Evolutionary conservation across 2,329 filamentous ascomycete species (phyloP).

Genomic region (Ustulina deusta): DNA sequence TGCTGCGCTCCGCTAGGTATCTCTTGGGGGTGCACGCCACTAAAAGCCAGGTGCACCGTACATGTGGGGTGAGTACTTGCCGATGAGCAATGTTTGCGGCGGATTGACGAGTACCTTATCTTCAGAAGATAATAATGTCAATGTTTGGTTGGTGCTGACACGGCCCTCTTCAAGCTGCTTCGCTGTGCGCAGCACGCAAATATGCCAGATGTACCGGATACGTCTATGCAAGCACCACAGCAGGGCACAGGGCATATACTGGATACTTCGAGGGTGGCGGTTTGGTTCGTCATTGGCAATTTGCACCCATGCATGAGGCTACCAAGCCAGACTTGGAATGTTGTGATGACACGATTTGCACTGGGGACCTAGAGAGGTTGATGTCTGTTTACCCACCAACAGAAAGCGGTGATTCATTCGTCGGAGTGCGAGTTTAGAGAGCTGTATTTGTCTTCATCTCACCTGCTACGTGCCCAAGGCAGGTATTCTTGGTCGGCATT

Average conservation of each 20-base stretch:
- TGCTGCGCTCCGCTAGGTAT: background rate
- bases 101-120: slow-evolving; percentile 11
- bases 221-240: background rate
- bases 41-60: background rate
- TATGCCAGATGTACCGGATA: background rate
- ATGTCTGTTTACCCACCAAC: background rate
- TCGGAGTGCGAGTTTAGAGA: background rate
- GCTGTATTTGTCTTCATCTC: slow-evolving; percentile 4
- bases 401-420: background rate
- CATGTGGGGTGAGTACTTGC: background rate
- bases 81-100: background rate
- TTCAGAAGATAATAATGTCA: background rate
- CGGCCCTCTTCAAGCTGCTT: background rate
- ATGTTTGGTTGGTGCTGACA: slow-evolving; percentile 14
- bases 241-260: background rate
- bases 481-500: too few species aligned
- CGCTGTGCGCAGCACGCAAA: background rate
- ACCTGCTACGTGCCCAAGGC: too few species aligned
- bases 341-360: slow-evolving; percentile 31
- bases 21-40: slow-evolving; percentile 1
- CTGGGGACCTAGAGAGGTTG: slow-evolving; percentile 9
- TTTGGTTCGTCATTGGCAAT: slow-evolving; percentile 22
- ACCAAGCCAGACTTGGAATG: background rate
- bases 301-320: slow-evolving; percentile 21
- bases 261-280: slow-evolving; percentile 17